A percentile compares a stretch with the other conserved stretches of the same genome.
These are phyloP conservation scores for Microcos paniculata DNA, from an alignment of 345 rosid genomes.

Conservation along the genomic window DNA sequence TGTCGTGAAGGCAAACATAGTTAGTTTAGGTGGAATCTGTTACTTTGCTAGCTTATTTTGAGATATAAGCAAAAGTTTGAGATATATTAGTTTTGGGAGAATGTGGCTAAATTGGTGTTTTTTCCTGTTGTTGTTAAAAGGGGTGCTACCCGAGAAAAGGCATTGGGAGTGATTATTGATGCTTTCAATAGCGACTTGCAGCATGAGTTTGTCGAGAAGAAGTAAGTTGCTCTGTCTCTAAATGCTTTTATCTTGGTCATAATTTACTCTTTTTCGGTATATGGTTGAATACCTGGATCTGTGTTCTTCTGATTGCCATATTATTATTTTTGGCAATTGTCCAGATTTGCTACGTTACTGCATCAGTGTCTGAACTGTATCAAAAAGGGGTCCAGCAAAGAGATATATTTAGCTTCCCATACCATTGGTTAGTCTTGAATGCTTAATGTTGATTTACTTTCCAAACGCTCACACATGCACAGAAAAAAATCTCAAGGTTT, in stretches of 20 bases:
- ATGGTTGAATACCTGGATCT: not conserved
- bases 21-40: not conserved
- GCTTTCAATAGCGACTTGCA: constrained; percentile 72
- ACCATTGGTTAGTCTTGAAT: constrained; percentile 53
- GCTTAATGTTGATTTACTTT: not conserved
- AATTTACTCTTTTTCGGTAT: not conserved
- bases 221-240: constrained; percentile 40
- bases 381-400: constrained; percentile 74
- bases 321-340: constrained; percentile 8
- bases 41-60: not conserved
- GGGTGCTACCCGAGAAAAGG: constrained; percentile 85
- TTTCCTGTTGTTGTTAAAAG: constrained; percentile 34
- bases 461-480: not conserved
- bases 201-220: constrained; percentile 73
- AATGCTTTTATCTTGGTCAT: not conserved
- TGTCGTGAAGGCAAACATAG: not conserved
- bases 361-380: constrained; percentile 66
- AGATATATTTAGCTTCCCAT: constrained; percentile 70
- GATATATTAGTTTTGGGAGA: not conserved
- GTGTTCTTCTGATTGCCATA: constrained; percentile 1
- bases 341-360: constrained; percentile 82
- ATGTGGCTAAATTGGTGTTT: constrained; percentile 11
- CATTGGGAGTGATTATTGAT: constrained; percentile 61
- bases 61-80: not conserved
- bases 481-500: not conserved